These are phyloP conservation scores for Blastocystis sp. DNA, from an alignment of 352 stramenopile species.

Conservation along the genomic window DNA sequence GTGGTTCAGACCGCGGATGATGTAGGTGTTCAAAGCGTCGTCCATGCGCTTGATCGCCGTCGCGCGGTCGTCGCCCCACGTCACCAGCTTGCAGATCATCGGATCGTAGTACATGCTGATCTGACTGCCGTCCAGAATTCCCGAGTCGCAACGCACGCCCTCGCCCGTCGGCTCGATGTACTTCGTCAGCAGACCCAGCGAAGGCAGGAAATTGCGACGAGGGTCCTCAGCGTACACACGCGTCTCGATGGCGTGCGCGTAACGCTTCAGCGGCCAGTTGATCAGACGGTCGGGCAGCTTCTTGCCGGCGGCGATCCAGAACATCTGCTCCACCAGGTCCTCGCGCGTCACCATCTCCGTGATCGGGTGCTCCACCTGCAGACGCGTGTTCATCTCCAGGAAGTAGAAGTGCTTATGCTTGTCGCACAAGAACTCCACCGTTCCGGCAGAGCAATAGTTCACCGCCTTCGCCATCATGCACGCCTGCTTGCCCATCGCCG, in stretches of 20 bases:
- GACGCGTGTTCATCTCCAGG: constrained; percentile 90
- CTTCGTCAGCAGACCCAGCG: constrained; percentile 78
- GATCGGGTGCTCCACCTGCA: constrained; percentile 86
- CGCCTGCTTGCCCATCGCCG: constrained; percentile 77
- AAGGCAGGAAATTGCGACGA: constrained; percentile 81
- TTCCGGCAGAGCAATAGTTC: constrained; percentile 83
- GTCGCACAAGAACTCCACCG: constrained; percentile 88
- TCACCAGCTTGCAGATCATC: constrained; percentile 88
- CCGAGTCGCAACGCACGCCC: constrained; percentile 77
- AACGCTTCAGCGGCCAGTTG: constrained; percentile 60
- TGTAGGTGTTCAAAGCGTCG: constrained; percentile 80
- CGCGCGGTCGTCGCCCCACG: constrained; percentile 68
- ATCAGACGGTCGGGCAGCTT: constrained; percentile 73
- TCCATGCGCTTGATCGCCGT: constrained; percentile 75
- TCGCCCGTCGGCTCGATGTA: constrained; percentile 74
- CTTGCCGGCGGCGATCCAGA: constrained; percentile 79
- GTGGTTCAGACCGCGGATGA: constrained; percentile 81
- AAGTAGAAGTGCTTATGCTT: constrained; percentile 93
- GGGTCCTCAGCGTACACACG: constrained; percentile 92
- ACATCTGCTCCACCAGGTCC: constrained; percentile 89
- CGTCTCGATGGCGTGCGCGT: constrained; percentile 75
- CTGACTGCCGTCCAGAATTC: constrained; percentile 77
- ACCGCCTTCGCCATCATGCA: constrained; percentile 78
- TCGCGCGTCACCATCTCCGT: constrained; percentile 81
- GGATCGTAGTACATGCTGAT: constrained; percentile 89